Conservation (phyloP, 805 yeast species). For the Metschnikowia continentalis region DNA sequence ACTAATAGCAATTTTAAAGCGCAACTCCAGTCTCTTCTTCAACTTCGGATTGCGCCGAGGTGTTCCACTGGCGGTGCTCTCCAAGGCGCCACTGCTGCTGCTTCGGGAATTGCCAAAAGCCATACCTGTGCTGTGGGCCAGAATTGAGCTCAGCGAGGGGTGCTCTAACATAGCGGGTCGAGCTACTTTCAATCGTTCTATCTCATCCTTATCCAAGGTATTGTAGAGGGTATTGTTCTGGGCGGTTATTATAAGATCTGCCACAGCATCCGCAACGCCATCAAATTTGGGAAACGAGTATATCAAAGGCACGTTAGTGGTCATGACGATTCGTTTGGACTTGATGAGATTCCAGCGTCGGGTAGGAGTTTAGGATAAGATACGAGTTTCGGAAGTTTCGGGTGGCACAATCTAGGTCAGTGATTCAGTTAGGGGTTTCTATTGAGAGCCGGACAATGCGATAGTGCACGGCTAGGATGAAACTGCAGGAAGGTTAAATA, state of each 20-base stretch:
- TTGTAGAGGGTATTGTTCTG: conserved; percentile 67
- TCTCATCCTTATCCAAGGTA: conserved; percentile 34
- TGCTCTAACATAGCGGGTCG: conserved; percentile 14
- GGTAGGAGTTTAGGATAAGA: not conserved
- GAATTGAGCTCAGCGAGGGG: conserved; percentile 11
- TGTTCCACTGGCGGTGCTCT: conserved; percentile 3
- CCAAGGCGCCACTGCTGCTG: conserved; percentile 12
- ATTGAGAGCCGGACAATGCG: not conserved
- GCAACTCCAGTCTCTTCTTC: conserved; percentile 54
- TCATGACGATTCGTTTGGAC: conserved; percentile 43
- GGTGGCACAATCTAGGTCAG: conserved; percentile 1
- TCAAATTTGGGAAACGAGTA: conserved; percentile 87
- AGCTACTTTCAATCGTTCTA: conserved; percentile 29
- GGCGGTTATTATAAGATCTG: conserved; percentile 87
- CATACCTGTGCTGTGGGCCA: not conserved
- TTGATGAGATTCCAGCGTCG: no score
- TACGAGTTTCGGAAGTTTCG: not conserved
- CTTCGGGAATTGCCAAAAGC: conserved; percentile 13
- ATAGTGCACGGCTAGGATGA: not conserved
- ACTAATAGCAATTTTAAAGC: conserved; percentile 86
- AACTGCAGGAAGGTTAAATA: not conserved
- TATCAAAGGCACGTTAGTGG: conserved; percentile 89
- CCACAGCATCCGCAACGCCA: conserved; percentile 94
- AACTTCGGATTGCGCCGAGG: conserved; percentile 26
- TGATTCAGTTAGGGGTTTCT: not conserved